These are phyloP conservation scores for Penicillium sp. DNA, from an alignment of 2,329 filamentous ascomycete genomes.

Conservation along the genomic window DNA sequence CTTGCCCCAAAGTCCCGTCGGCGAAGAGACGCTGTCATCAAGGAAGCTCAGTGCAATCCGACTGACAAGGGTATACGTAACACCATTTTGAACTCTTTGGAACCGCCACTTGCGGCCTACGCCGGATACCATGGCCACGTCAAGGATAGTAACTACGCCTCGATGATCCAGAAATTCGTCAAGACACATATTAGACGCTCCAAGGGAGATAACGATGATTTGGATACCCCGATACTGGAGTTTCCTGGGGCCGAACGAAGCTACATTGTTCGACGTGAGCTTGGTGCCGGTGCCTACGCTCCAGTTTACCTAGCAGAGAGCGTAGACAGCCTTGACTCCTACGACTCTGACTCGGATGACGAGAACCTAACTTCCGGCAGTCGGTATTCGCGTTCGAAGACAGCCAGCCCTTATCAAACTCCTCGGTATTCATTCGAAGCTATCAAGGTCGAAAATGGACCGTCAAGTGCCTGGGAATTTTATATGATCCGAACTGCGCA, in stretches of 20 bases:
- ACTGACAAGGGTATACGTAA: constrained; percentile 73
- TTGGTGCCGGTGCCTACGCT: constrained; percentile 91
- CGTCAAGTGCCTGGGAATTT: constrained; percentile 90
- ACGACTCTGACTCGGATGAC: constrained; percentile 33
- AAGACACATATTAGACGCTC: constrained; percentile 60
- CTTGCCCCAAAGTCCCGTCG: constrained; percentile 24
- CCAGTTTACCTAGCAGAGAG: constrained; percentile 89
- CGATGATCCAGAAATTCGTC: constrained; percentile 78
- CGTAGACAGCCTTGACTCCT: constrained; percentile 55
- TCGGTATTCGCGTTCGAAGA: constrained; percentile 53
- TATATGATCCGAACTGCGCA: constrained; percentile 88
- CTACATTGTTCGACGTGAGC: constrained; percentile 79
- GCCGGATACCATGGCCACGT: constrained; percentile 76
- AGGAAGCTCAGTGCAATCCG: constrained; percentile 83
- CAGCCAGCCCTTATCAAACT: constrained; percentile 17
- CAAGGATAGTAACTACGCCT: constrained; percentile 62
- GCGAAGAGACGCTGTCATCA: constrained; percentile 67
- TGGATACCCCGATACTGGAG: constrained; percentile 63
- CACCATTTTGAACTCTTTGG: constrained; percentile 70
- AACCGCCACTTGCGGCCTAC: constrained; percentile 72
- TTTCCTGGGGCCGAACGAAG: constrained; percentile 65
- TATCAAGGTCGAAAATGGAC: constrained; percentile 84
- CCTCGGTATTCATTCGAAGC: constrained; percentile 69
- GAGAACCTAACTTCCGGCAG: constrained; percentile 47
- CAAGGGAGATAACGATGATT: constrained; percentile 59